phyloP scores from a whole-genome alignment of 805 yeast genomes.

The Ogataea degrootiae region DNA sequence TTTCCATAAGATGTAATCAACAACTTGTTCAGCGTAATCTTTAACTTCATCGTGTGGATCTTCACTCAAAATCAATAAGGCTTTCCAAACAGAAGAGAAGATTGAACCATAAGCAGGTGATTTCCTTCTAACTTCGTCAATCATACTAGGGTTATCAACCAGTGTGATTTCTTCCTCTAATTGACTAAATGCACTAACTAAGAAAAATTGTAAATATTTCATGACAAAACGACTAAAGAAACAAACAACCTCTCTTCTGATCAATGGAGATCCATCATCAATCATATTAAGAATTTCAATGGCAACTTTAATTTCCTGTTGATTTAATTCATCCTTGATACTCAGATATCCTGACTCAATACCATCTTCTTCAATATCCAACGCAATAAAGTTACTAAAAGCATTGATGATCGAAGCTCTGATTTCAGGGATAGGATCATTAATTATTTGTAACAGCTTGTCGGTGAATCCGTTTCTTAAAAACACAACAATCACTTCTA shows the following conservation, averaged over 20 bases:
- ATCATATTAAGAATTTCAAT: constrained; percentile 61
- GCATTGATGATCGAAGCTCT: constrained; percentile 79
- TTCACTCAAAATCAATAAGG: constrained; percentile 69
- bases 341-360: constrained; percentile 20
- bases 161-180: constrained; percentile 73
- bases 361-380: constrained; percentile 43
- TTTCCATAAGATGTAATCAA: constrained; percentile 65
- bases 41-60: constrained; percentile 86
- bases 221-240: constrained; percentile 71
- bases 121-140: constrained; percentile 59
- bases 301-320: constrained; percentile 68
- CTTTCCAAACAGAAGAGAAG: constrained; percentile 84
- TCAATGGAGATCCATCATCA: constrained; percentile 86
- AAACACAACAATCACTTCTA: constrained; percentile 71
- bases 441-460: constrained; percentile 51
- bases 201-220: constrained; percentile 65
- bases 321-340: constrained; percentile 41
- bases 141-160: constrained; percentile 53
- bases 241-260: constrained; percentile 76
- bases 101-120: constrained; percentile 85
- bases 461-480: constrained; percentile 59
- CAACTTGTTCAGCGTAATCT: constrained; percentile 63
- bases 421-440: constrained; percentile 94
- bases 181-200: constrained; percentile 83
- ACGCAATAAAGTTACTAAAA: constrained; percentile 50